These are phyloP conservation scores for Coemansia sp. DNA, from an alignment of 192 early-diverging fungal genomes.

Conservation along the genomic window DNA sequence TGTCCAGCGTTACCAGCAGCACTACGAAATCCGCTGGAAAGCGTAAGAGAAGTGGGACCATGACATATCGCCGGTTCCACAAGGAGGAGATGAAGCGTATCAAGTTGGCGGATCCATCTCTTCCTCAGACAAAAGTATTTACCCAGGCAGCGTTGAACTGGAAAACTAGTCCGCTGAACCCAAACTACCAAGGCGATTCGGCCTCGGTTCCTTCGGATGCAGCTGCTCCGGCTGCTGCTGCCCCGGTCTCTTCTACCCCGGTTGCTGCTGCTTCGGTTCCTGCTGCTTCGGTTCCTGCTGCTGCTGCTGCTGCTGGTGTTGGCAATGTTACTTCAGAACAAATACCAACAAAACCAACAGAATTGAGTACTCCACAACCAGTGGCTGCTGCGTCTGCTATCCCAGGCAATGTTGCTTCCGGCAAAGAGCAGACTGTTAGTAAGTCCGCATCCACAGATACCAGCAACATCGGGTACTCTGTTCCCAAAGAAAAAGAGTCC, in stretches of 20 bases:
- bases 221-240: background rate
- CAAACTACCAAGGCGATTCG: constrained; percentile 30
- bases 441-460: background rate
- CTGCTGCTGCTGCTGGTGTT: background rate
- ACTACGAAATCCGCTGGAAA: constrained; percentile 19
- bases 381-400: background rate
- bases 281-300: background rate
- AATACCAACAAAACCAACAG: background rate
- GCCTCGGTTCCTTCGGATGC: constrained; percentile 1
- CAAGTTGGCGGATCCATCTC: constrained; percentile 39
- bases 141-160: constrained; percentile 51
- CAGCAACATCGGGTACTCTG: background rate
- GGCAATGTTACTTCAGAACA: background rate
- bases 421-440: background rate
- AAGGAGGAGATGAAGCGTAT: constrained; percentile 48
- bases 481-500: background rate
- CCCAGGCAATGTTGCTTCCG: background rate
- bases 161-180: constrained; percentile 44
- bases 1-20: constrained; percentile 2
- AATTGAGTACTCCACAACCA: background rate
- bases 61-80: constrained; percentile 41
- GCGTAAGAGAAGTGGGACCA: constrained; percentile 21
- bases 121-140: constrained; percentile 52
- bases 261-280: background rate
- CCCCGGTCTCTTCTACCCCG: background rate